Percentiles rank a stretch among this genome's conserved stretches.
Evolutionary conservation across 768 basidiomycete genomes (phyloP).

Genomic region (Amanita phalloides): DNA sequence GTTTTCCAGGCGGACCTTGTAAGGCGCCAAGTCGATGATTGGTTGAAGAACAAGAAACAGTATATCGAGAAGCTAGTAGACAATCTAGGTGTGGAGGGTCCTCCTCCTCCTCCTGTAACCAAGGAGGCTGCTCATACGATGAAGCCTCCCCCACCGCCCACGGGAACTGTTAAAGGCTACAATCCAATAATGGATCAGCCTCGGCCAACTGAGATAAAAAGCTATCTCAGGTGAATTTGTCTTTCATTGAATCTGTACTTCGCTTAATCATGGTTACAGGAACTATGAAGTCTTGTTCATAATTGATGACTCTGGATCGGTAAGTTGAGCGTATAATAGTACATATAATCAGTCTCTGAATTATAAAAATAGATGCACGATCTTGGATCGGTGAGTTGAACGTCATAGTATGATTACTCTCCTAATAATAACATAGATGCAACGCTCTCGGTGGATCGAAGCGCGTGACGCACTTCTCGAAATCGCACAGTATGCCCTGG

Average conservation of each 20-base stretch:
- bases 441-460: conserved; percentile 15
- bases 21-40: background rate
- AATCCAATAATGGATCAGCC: conserved; percentile 16
- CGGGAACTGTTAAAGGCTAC: conserved; percentile 12
- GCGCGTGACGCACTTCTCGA: conserved; percentile 16
- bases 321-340: conserved; percentile 2
- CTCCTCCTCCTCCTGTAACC: background rate
- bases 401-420: background rate
- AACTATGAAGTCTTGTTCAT: conserved; percentile 18
- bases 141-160: conserved; percentile 12
- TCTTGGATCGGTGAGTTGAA: conserved; percentile 15
- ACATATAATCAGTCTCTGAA: too few relatives aligned
- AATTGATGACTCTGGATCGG: conserved; percentile 14
- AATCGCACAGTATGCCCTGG: conserved; percentile 20
- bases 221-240: conserved; percentile 14
- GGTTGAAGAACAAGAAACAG: background rate
- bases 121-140: background rate
- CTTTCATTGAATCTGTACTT: background rate
- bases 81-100: conserved; percentile 8
- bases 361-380: conserved; percentile 9
- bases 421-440: conserved; percentile 9
- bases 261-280: conserved; percentile 7
- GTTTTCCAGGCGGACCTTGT: background rate
- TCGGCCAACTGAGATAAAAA: conserved; percentile 14
- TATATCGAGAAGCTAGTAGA: background rate